phyloP scores from a whole-genome alignment of 306 rosid species.

The Prunus salicina region DNA sequence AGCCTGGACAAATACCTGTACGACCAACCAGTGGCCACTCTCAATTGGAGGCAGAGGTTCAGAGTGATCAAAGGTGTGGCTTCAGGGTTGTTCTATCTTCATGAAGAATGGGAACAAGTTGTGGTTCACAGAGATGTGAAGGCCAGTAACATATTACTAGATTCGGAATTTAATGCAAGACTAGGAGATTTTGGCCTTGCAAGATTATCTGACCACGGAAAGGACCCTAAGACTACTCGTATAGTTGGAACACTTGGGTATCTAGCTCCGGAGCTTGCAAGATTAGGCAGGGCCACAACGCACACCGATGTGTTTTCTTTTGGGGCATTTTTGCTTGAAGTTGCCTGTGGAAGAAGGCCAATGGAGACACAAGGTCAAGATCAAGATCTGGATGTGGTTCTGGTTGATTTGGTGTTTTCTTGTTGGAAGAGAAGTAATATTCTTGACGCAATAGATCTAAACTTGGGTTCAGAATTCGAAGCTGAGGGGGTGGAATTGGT shows the following conservation, averaged over 20 bases:
- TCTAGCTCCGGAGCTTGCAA: constrained; percentile 36
- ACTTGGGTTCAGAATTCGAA: neutral
- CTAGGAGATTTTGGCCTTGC: constrained; percentile 44
- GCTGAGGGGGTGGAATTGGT: constrained; percentile 34
- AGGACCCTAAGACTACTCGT: constrained; percentile 28
- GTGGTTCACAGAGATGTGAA: constrained; percentile 44
- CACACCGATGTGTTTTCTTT: constrained; percentile 28
- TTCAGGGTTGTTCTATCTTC: constrained; percentile 29
- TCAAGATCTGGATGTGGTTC: constrained; percentile 13
- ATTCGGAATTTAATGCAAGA: constrained; percentile 27
- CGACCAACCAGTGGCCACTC: constrained; percentile 9
- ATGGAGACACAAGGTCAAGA: constrained; percentile 2
- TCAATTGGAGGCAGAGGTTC: constrained; percentile 32
- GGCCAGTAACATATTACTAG: constrained; percentile 37
- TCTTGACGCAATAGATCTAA: constrained; percentile 23
- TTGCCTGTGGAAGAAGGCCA: constrained; percentile 36
- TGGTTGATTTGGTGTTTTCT: constrained; percentile 30
- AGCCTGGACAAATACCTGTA: constrained; percentile 39
- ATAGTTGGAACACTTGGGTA: constrained; percentile 37
- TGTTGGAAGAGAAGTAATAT: constrained; percentile 21
- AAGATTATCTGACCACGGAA: constrained; percentile 34
- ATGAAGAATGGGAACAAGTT: constrained; percentile 34
- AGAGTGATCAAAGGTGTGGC: constrained; percentile 34
- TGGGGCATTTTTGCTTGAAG: constrained; percentile 36
- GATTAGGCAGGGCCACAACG: constrained; percentile 29